A percentile compares a stretch with the other conserved stretches of the same genome.
Conservation (phyloP, 2,329 filamentous ascomycete genomes). For the Diatrype stigma region DNA sequence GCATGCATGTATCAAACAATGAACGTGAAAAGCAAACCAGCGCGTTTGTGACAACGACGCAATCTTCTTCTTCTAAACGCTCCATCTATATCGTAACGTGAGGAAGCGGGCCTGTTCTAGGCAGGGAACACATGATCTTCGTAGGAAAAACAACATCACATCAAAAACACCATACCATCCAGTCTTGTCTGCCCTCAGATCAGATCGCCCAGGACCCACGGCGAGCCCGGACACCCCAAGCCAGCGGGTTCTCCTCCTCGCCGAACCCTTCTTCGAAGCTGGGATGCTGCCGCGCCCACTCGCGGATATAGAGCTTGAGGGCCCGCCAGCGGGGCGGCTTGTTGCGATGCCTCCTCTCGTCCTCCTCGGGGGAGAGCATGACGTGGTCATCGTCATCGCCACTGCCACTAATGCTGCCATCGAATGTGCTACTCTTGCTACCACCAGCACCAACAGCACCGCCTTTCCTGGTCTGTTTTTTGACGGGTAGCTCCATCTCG, state of each 20-base stretch:
- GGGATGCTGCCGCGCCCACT: slow-evolving; percentile 88
- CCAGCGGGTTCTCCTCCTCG: slow-evolving; percentile 50
- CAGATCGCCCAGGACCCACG: slow-evolving; percentile 73
- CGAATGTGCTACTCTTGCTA: background rate
- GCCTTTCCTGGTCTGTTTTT: slow-evolving; percentile 19
- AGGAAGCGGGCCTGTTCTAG: too few species aligned
- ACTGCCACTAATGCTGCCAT: slow-evolving; percentile 12
- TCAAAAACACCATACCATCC: too few species aligned
- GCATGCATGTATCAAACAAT: too few species aligned
- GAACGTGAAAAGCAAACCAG: too few species aligned
- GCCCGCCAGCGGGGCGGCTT: slow-evolving; percentile 70
- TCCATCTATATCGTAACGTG: too few species aligned
- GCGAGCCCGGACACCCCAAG: slow-evolving; percentile 65
- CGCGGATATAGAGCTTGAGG: slow-evolving; percentile 74
- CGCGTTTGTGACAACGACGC: too few species aligned
- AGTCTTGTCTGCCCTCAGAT: background rate
- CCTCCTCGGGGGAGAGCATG: slow-evolving; percentile 34
- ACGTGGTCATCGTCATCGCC: slow-evolving; percentile 24
- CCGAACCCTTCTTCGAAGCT: slow-evolving; percentile 61
- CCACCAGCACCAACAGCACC: slow-evolving; percentile 10
- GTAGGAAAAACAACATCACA: too few species aligned
- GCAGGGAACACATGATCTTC: too few species aligned
- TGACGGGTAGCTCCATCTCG: slow-evolving; percentile 40
- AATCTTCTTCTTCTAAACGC: too few species aligned
- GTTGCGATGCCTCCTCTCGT: slow-evolving; percentile 43